Conservation (phyloP, 257 asterid species). For the Cinchona pubescens region DNA sequence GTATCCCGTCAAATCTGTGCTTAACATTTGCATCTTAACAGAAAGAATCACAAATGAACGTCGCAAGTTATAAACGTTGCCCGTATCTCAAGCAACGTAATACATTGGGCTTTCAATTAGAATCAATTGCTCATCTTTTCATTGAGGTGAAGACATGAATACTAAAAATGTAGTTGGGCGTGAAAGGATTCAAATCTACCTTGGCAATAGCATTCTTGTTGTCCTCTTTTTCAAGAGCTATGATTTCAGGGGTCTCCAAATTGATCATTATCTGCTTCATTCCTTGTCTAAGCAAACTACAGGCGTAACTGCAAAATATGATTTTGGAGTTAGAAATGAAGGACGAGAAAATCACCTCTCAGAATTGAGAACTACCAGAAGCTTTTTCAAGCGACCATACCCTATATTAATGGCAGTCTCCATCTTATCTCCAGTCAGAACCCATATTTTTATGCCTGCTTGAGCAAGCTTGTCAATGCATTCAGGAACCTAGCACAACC, state of each 20-base stretch:
- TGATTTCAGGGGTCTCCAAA: slow-evolving; percentile 70
- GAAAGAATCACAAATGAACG: not conserved
- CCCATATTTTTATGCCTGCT: slow-evolving; percentile 91
- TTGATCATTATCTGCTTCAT: slow-evolving; percentile 71
- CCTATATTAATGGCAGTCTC: slow-evolving; percentile 98
- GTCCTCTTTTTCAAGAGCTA: slow-evolving; percentile 61
- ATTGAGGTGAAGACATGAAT: not conserved
- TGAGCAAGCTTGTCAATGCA: slow-evolving; percentile 94
- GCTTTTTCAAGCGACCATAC: slow-evolving; percentile 1
- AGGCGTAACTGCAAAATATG: slow-evolving; percentile 64
- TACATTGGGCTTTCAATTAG: not conserved
- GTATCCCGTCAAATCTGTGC: not conserved
- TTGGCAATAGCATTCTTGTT: slow-evolving; percentile 70
- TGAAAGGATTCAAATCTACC: slow-evolving; percentile 41
- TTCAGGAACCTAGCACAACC: slow-evolving; percentile 71
- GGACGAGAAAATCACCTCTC: slow-evolving; percentile 9
- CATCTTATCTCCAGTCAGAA: slow-evolving; percentile 94
- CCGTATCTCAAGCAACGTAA: not conserved
- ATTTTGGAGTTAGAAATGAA: slow-evolving; percentile 33
- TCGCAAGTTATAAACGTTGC: not conserved
- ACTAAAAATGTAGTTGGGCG: not conserved
- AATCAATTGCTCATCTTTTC: not conserved
- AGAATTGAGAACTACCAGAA: slow-evolving; percentile 1
- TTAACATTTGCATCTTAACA: not conserved
- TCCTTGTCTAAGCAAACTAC: slow-evolving; percentile 99